Base-by-base conservation (phyloP, 768 basidiomycete genomes). In the Suillus cothurnatus region DNA sequence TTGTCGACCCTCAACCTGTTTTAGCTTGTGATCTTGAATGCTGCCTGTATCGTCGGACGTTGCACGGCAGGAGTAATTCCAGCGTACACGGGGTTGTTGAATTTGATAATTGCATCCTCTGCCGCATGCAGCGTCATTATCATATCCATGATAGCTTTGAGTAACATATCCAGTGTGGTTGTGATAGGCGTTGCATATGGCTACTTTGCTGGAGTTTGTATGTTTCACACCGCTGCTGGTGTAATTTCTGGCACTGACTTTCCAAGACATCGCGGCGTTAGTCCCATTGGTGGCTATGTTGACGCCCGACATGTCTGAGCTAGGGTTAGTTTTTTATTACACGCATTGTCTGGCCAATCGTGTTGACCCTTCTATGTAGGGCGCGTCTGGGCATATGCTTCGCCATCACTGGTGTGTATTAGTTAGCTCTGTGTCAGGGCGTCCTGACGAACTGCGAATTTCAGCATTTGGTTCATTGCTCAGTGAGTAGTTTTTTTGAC, bases 1-100 rank as follows among this genome's bases (percentile, higher is more conserved):
- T 21, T 5, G 4, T 23, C 3, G 65, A 49, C 6, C n/a, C n/a
- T 67, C 43, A 9, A 38, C 6, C 21, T 1, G 61, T 41, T 3
- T 56, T 61, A 87, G 82, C 71, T 88, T 28, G 79, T 84, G 8
- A 83, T 89, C 31, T 67, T 88, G 32, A 88, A 88, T 69, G 84
- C 72, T 2, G 77, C 81, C 1, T 82, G 79, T 62, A 74, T 85
- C 41, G 64, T 85, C 41, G 86, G 84, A 14, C 82, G 88, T 23
- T 74, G 80, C 1, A 43, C 82, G 15, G 82, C 84, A 0, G 78
- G 78, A n/a, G 60, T 78, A 21, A 63, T 85, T 45, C 77, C 78
- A 14, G 74, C 72, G 47, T 76, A 72, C 52, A 61, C 81, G 47
- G 86, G 87, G 0, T 75, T 81, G 14, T 75, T 83, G 70, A 81